phyloP scores from a whole-genome alignment of 768 basidiomycete genomes.

The Coprinellus micaceus region DNA sequence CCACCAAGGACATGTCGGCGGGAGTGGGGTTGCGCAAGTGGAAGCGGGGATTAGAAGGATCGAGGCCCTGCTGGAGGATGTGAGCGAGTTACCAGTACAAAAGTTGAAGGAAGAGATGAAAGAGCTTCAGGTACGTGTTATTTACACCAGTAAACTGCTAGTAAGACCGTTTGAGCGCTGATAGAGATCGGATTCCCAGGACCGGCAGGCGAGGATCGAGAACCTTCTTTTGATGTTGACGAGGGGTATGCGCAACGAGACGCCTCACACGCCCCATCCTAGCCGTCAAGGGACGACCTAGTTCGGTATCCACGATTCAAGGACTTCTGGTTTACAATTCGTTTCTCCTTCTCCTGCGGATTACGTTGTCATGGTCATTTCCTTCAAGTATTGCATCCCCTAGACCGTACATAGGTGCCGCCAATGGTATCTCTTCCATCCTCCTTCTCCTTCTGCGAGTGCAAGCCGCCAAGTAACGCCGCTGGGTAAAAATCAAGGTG shows the following conservation, averaged over 20 bases:
- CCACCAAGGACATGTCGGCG: too few species aligned
- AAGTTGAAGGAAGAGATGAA: conserved; percentile 77
- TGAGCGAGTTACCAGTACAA: conserved; percentile 60
- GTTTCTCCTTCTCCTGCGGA: neutral
- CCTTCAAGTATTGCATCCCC: too few species aligned
- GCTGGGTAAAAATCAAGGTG: too few species aligned
- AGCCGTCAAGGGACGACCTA: conserved; percentile 17
- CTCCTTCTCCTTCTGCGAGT: too few species aligned
- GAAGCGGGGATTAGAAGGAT: conserved; percentile 51
- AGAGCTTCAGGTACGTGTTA: conserved; percentile 62
- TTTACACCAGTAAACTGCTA: neutral
- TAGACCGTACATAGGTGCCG: too few species aligned
- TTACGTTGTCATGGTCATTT: neutral
- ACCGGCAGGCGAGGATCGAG: conserved; percentile 78
- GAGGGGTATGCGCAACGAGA: conserved; percentile 56
- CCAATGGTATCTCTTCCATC: too few species aligned
- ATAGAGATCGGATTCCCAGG: conserved; percentile 32
- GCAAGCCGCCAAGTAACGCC: too few species aligned
- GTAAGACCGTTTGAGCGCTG: neutral
- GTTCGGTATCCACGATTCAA: neutral
- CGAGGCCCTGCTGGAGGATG: conserved; percentile 61
- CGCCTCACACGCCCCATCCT: too few species aligned
- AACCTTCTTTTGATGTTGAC: conserved; percentile 66
- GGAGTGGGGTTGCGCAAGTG: conserved; percentile 19
- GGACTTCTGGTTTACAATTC: neutral